Percentiles rank a stretch among this genome's conserved stretches.
phyloP scores from a whole-genome alignment of 2,329 filamentous ascomycete genomes.

The Penicillium occitanis region DNA sequence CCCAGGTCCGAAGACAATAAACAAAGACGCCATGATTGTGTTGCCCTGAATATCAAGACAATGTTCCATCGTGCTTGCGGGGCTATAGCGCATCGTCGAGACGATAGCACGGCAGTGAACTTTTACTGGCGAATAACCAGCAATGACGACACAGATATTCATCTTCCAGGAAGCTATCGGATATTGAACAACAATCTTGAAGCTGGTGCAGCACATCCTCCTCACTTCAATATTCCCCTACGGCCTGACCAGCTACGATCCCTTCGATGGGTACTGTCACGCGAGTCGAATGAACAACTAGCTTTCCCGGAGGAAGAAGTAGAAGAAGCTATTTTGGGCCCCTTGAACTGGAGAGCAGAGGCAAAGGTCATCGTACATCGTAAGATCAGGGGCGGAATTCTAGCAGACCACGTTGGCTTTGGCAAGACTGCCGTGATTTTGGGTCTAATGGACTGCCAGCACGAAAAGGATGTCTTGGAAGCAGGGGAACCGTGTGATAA shows the following conservation, averaged over 20 bases:
- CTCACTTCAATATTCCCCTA: constrained; percentile 41
- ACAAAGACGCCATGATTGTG: constrained; percentile 38
- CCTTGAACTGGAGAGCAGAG: constrained; percentile 59
- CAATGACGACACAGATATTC: constrained; percentile 41
- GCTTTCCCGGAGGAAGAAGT: constrained; percentile 55
- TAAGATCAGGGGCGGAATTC: constrained; percentile 57
- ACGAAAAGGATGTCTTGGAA: constrained; percentile 28
- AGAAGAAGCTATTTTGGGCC: constrained; percentile 55
- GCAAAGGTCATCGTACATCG: constrained; percentile 40
- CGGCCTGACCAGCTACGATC: constrained; percentile 56
- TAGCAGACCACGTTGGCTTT: constrained; percentile 65
- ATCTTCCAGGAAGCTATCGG: constrained; percentile 41
- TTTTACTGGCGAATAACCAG: constrained; percentile 51
- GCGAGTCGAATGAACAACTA: constrained; percentile 47
- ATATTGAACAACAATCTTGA: constrained; percentile 48
- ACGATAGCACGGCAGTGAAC: constrained; percentile 25
- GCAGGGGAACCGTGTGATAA: constrained; percentile 22
- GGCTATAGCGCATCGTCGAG: constrained; percentile 26
- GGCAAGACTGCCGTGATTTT: constrained; percentile 65
- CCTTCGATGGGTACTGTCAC: constrained; percentile 59
- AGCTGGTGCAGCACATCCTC: constrained; percentile 32
- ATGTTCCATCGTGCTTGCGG: constrained; percentile 39
- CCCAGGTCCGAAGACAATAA: constrained; percentile 15
- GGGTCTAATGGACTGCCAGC: constrained; percentile 54
- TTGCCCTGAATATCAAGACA: constrained; percentile 41